Base-by-base conservation (phyloP, 2,329 filamentous ascomycete genomes). In the Thelonectria discophora region DNA sequence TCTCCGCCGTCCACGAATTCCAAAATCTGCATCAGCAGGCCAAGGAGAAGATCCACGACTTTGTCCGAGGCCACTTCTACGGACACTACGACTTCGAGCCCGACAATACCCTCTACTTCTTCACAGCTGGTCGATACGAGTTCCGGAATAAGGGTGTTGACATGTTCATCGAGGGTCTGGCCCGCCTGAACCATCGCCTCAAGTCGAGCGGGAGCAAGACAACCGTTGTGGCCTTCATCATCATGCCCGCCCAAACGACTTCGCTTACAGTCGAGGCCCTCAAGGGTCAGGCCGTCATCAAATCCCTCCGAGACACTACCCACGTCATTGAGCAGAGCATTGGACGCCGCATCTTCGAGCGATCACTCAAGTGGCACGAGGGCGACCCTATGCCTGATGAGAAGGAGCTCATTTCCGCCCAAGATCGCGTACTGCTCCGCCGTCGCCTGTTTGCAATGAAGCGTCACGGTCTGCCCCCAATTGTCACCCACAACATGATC, bases 121-220 rank as follows among this genome's bases (percentile, higher is more conserved):
- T 99, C 83, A 99, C 94, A 3, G 91, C 95, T 7, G 95, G 95
- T 62, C 91, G 95, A 65, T 99, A 99, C 74, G 95, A 99, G 78
- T 99, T 94, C 84, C 86, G 95, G 67, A 99, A 99, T 76, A 99
- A 99, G 81, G 95, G 95, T 74, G 94, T 97, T 10, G 95, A 99
- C 78, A 98, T 99, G 95, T 99, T 98, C 78, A 97, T 99, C 69
- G 95, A 99, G 79, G 95, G 94, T 3, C 82, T 99, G 65, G 95
- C 95, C 27, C 91, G 95, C 45, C 81, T 99, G 72, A 99, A 99
- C 80, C 94, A 98, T 81, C 88, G 91, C 40, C 87, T 99, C 74
- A 98, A 98, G 85, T 80, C 80, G 53, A 80, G 88, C 8, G 92
- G 92, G 50, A 97, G 93, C 70, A 96, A 95, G 79, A 94, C 90